Evolutionary conservation across 1,284 basidiomycete species (phyloP), one percentile per base, ranked within the genome.

Genomic region (Ganoderma leucocontextum): DNA sequence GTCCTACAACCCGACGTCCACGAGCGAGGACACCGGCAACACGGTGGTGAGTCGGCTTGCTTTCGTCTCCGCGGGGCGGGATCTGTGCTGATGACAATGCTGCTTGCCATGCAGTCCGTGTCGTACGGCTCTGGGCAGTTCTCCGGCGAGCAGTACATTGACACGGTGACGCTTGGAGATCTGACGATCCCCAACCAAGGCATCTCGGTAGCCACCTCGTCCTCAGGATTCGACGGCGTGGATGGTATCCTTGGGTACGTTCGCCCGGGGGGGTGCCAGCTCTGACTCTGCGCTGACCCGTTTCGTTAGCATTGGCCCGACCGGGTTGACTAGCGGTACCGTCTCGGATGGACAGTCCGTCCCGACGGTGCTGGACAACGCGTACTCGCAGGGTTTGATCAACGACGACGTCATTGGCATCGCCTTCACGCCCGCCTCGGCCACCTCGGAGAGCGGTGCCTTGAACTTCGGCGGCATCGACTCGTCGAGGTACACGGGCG

Each of bases 401-500:
- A 6, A 2, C n/a, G 9, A 17, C 25, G 39, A 60, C 35, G 8
- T 52, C 4, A 36, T 69, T 38, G 68, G 64, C 3, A 61, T 69
- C 5, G 63, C 64, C 2, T 69, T 60, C 44, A 12, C 42, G 61
- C 68, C 64, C 4, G 65, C 68, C 9, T 60, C 47, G 22, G 25
- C 47, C 0, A 22, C 22, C 5, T 52, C 47, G 22, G 5, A 5
- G 25, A 19, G 61, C 22, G 79, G 75, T 39, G 75, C 78, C 67
- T 67, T 81, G 6, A 77, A 75, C n/a, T 79, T 82, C 78, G 87
- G 87, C 67, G 85, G 85, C 41, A 77, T 79, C 55, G 86, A 89
- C 70, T 63, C 79, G 38, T 78, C 71, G 71, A 87, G 85, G 76
- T 84, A 83, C 80, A 85, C 84, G 10, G 85, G 87, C 1, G 65